Conservation (phyloP, 2,329 filamentous ascomycete genomes). For the Calonectria pteridis region DNA sequence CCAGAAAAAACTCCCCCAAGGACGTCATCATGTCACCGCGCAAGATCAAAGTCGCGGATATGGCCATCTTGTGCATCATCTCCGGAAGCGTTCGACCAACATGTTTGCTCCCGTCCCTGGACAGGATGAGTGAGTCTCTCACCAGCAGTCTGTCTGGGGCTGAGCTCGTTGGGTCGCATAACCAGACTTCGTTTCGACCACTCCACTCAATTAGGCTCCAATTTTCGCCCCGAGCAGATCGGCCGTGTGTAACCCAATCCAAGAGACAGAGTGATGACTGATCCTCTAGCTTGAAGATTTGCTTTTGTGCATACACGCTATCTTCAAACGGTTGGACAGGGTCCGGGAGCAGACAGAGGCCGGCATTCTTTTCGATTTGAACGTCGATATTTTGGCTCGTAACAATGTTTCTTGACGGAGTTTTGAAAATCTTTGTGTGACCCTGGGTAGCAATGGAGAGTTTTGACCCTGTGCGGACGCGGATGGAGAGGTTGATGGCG, state of each 20-base stretch:
- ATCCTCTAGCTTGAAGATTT: conserved; percentile 76
- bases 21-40: conserved; percentile 77
- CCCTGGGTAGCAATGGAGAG: conserved; percentile 79
- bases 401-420: conserved; percentile 65
- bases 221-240: conserved; percentile 85
- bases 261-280: conserved; percentile 79
- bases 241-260: conserved; percentile 95
- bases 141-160: conserved; percentile 74
- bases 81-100: conserved; percentile 60
- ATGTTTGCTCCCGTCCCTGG: conserved; percentile 61
- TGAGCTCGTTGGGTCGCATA: conserved; percentile 47
- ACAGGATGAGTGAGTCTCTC: conserved; percentile 86
- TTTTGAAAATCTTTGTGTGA: conserved; percentile 96
- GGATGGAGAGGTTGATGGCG: conserved; percentile 78
- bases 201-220: conserved; percentile 87
- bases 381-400: conserved; percentile 70
- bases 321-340: conserved; percentile 91
- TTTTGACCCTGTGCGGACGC: conserved; percentile 72
- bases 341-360: conserved; percentile 82
- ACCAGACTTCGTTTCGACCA: conserved; percentile 91
- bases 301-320: conserved; percentile 86
- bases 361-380: conserved; percentile 62
- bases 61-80: conserved; percentile 80
- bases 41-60: conserved; percentile 89
- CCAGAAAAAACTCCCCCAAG: conserved; percentile 80